These are phyloP conservation scores for Boletus bicolor DNA, from an alignment of 768 basidiomycete genomes.

Conservation along the genomic window DNA sequence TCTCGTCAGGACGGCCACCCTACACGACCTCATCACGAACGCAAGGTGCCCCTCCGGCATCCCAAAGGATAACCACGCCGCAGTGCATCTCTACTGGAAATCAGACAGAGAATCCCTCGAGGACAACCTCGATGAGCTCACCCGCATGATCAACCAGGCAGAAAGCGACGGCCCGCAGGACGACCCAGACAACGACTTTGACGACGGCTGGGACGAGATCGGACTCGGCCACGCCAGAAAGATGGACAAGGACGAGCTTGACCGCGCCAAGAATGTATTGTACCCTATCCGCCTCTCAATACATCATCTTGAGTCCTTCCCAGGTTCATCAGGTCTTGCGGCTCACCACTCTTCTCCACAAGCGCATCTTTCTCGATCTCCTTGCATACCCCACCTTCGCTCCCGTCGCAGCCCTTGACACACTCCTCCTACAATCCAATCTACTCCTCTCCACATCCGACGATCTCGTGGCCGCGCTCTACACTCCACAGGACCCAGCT, in stretches of 20 bases:
- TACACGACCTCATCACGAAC: slow-evolving; percentile 58
- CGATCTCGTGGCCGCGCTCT: slow-evolving; percentile 64
- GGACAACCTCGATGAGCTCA: slow-evolving; percentile 59
- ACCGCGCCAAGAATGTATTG: slow-evolving; percentile 56
- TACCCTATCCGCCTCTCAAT: slow-evolving; percentile 1
- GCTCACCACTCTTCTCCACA: slow-evolving; percentile 58
- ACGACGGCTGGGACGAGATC: slow-evolving; percentile 68
- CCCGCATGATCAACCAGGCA: slow-evolving; percentile 47
- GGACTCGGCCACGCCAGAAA: slow-evolving; percentile 42
- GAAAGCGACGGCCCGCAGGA: slow-evolving; percentile 25
- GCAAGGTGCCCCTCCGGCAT: slow-evolving; percentile 47
- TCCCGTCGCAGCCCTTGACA: slow-evolving; percentile 41
- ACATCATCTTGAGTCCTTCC: slow-evolving; percentile 1
- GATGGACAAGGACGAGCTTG: slow-evolving; percentile 49
- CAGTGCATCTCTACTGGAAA: slow-evolving; percentile 52
- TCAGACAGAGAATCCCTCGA: slow-evolving; percentile 54
- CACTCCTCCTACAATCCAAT: slow-evolving; percentile 48
- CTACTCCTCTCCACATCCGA: slow-evolving; percentile 54
- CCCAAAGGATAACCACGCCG: slow-evolving; percentile 53
- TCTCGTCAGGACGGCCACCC: slow-evolving; percentile 52
- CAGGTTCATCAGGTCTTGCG: slow-evolving; percentile 63
- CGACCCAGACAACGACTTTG: slow-evolving; percentile 9
- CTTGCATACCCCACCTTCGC: slow-evolving; percentile 35
- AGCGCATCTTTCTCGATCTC: slow-evolving; percentile 52
- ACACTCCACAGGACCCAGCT: slow-evolving; percentile 55